Evolutionary conservation across 1,284 basidiomycete genomes (phyloP).

Genomic region (Cryptococcus hybrid): DNA sequence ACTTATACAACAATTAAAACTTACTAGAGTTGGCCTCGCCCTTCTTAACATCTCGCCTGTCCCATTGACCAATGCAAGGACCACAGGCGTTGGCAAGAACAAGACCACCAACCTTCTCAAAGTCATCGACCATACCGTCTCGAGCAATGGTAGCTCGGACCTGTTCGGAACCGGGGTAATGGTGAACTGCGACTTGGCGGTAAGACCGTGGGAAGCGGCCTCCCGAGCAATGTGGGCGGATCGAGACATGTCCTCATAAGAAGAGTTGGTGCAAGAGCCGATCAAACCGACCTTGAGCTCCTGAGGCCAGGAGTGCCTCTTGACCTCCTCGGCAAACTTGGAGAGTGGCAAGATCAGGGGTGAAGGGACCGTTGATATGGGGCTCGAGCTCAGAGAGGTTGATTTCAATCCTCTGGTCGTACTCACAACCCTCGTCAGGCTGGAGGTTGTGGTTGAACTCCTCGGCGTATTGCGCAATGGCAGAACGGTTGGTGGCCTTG

Average conservation of each 20-base stretch:
- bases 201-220: slow-evolving; percentile 74
- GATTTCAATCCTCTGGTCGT: slow-evolving; percentile 93
- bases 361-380: slow-evolving; percentile 96
- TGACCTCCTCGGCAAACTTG: slow-evolving; percentile 80
- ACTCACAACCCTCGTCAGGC: slow-evolving; percentile 86
- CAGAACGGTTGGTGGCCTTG: slow-evolving; percentile 84
- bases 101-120: slow-evolving; percentile 77
- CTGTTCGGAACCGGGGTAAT: slow-evolving; percentile 96
- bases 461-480: slow-evolving; percentile 87
- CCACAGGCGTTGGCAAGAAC: slow-evolving; percentile 98
- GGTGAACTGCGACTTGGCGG: slow-evolving; percentile 79
- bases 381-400: slow-evolving; percentile 97
- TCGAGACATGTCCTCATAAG: slow-evolving; percentile 91
- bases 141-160: slow-evolving; percentile 98
- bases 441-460: slow-evolving; percentile 88
- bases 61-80: slow-evolving; percentile 99
- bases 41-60: slow-evolving; percentile 67
- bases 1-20: background rate
- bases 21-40: background rate
- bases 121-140: slow-evolving; percentile 75
- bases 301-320: slow-evolving; percentile 94
- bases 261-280: slow-evolving; percentile 97
- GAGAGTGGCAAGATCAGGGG: slow-evolving; percentile 96
- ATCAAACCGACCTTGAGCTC: slow-evolving; percentile 97
- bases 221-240: slow-evolving; percentile 88